phyloP scores from a whole-genome alignment of 768 basidiomycete species.

The Agrocybe pediades region DNA sequence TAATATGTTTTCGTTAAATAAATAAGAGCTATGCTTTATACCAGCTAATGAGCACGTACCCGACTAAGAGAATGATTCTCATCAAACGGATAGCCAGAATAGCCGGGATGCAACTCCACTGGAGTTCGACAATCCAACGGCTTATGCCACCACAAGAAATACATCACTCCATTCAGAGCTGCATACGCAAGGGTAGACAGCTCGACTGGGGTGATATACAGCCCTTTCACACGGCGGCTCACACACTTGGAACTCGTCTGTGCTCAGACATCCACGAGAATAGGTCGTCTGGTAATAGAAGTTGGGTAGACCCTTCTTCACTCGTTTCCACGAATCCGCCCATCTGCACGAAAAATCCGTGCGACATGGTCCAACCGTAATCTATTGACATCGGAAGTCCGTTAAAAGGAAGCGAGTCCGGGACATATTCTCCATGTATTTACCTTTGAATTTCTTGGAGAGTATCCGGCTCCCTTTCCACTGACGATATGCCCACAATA shows the following conservation, averaged over 20 bases:
- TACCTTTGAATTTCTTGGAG: not conserved
- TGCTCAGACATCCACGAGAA: not conserved
- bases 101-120: conserved; percentile 4
- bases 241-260: conserved; percentile 15
- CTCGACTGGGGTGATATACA: conserved; percentile 30
- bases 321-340: conserved; percentile 2
- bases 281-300: not conserved
- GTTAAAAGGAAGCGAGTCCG: too few species aligned
- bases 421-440: too few species aligned
- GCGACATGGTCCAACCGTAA: conserved; percentile 1
- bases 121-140: conserved; percentile 27
- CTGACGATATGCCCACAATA: conserved; percentile 1
- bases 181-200: conserved; percentile 30
- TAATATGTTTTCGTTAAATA: too few species aligned
- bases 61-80: too few species aligned
- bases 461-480: not conserved
- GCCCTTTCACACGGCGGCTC: conserved; percentile 15
- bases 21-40: too few species aligned
- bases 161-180: conserved; percentile 23
- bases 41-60: too few species aligned
- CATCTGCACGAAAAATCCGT: conserved; percentile 4
- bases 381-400: too few species aligned
- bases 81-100: too few species aligned
- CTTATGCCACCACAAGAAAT: conserved; percentile 35
- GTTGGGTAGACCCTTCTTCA: not conserved